Evolutionary conservation across 1,284 basidiomycete genomes (phyloP), one percentile per base, ranked within the genome.

Genomic region (Trametes polyzona): DNA sequence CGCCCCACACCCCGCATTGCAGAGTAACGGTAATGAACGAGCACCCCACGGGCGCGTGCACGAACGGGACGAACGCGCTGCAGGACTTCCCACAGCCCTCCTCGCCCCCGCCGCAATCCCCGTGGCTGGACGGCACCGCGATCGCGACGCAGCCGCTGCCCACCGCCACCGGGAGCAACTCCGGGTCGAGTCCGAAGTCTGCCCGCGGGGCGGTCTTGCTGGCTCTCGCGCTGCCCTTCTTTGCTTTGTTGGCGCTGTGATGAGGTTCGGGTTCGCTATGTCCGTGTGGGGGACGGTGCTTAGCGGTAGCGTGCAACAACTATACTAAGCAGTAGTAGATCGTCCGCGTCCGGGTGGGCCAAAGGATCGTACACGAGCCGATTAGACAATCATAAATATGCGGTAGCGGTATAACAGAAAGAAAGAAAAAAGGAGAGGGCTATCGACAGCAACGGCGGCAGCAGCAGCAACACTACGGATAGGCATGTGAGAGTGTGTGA

Each of bases 1-100:
- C 26, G 16, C 30, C 35, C 21, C 19, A 11, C 41, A 32, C 26
- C 9, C 7, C 50, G 17, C 14, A 26, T 19, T 17, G 27, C 46
- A 70, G 68, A 1, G 70, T 81, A 35, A 69, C 68, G n/a, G 72
- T 82, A 44, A 63, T 74, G 40, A 79, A 78, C 61, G 63, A 70
- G 16, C 64, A 67, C 36, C 66, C 65, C 4, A 64, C 71, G 21
- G 65, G 65, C 35, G 47, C 46, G 8, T 80, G 78, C 58, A 55
- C 66, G n/a, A 65, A 69, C 23, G 68, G 64, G n/a, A 58, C 67
- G 2, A 80, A 80, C 57, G 8, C 62, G 21, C 62, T 79, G 5
- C 71, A 74, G 58, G 48, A 59, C 40, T 76, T 76, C 66, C 78
- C 78, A 26, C 78, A 72, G 58, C 32, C 48, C 14, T 65, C 67